Evolutionary conservation across 2,329 filamentous ascomycete species (phyloP), one percentile per base, ranked within the genome.

Genomic region (Apiospora arundinis): DNA sequence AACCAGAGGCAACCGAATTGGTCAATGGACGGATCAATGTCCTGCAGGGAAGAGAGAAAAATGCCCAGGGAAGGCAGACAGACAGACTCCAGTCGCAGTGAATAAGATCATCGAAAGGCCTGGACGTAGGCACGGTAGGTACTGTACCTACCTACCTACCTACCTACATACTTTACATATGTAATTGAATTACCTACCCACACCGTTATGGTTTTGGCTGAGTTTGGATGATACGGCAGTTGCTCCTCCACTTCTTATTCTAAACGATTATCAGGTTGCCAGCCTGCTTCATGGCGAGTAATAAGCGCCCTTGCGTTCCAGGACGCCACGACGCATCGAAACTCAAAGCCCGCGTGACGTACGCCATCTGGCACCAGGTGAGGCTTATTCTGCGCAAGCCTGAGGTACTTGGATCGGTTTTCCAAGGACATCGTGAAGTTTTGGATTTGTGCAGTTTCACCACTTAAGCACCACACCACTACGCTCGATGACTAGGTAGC

Each of bases 191-290:
- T n/a, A n/a, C n/a, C n/a, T 60, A 60, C 28, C 52, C 32, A 37
- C 28, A 37, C 52, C 28, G 52, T 21, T 60, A 37, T 37, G 52
- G 52, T 63, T 63, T 2, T 63, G 56, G 28, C 56, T 63, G 56
- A 21, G 52, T 60, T 60, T 60, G 28, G 56, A 63, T 63, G 56
- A 63, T 63, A 23, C 56, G 56, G 56, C 28, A 63, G 16, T 23
- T 63, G 37, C 32, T 32, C 56, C 56, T 40, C 56, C 56, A 63
- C 56, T n/a, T 21, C 16, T 37, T 28, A 37, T 37, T 56, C 11
- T 63, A n/a, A 5, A 28, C 2, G 11, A 25, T 6, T 12, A 23
- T 28, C 49, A 21, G 45, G 14, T 46, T 11, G 12, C 9, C 12
- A 42, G 11, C 46, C 18, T 23, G n/a, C 46, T 49, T 11, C 46